Evolutionary conservation across 23 red algal species (phyloP), one percentile per base, ranked within the genome.

Genomic region (Gracilaria vermiculophylla): DNA sequence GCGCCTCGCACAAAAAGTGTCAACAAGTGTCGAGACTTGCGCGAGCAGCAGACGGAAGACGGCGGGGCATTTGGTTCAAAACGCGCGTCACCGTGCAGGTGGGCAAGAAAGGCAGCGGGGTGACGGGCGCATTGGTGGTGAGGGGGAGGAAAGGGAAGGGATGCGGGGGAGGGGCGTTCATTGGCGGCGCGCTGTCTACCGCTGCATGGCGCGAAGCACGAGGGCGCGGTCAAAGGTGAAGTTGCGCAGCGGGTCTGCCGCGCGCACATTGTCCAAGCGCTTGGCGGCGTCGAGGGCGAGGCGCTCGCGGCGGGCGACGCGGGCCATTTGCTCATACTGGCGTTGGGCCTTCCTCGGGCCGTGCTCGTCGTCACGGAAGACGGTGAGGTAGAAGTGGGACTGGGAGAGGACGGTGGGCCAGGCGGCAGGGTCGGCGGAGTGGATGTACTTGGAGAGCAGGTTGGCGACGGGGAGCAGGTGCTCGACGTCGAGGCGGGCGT

Each of bases 401-500:
- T 66, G 47, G 20, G 44, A 21, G n/a, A 77, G 25, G 21, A 93
- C 90, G 17, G 20, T 83, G n/a, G 23, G 62, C 82, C 82, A 86
- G 16, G 56, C 90, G 11, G 20, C 58, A 4, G 17, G 28, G 57
- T 93, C 80, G 20, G 60, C 70, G 20, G 47, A 50, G 16, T 39
- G 47, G 15, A 86, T 84, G 49, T 79, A 76, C 31, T 49, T 78
- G 31, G 70, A 53, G 5, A 86, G 55, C 31, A 84, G 31, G 25
- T 77, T 62, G 47, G 54, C 42, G 12, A 93, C 25, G 21, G 37
- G 44, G 14, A 89, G 60, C 67, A 94, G 74, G 64, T 94, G 82
- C 54, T 88, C 69, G 1, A 94, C 85, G 51, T 94, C 92, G 11
- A 94, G 25, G 2, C 77, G 62, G 27, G 92, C 92, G 44, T 94